phyloP scores from a whole-genome alignment of 2,329 filamentous ascomycete species.

The Ilyonectria mors-panacis region DNA sequence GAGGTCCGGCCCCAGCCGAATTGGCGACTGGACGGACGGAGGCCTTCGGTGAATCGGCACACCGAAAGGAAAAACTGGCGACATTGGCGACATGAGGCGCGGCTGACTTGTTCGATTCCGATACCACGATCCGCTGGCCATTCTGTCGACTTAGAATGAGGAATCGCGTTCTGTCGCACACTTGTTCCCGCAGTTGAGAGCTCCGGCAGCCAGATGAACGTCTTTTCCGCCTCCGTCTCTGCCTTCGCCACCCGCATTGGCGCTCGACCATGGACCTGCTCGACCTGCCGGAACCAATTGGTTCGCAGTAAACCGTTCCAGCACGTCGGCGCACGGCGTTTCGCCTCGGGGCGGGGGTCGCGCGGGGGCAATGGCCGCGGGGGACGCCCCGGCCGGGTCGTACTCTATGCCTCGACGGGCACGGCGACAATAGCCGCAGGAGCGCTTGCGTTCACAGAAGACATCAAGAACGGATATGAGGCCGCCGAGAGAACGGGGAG shows the following conservation, averaged over 20 bases:
- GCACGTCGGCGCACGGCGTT: conserved; percentile 45
- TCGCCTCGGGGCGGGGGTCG: conserved; percentile 50
- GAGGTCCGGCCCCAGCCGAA: conserved; percentile 46
- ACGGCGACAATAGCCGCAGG: conserved; percentile 65
- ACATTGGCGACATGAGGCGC: conserved; percentile 47
- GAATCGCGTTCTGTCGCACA: conserved; percentile 25
- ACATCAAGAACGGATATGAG: conserved; percentile 83
- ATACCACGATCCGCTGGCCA: conserved; percentile 20
- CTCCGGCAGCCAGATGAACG: conserved; percentile 57
- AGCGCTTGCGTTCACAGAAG: conserved; percentile 71
- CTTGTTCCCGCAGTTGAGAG: conserved; percentile 33
- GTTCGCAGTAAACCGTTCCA: conserved; percentile 50
- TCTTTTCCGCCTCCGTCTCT: conserved; percentile 56
- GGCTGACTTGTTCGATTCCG: conserved; percentile 19
- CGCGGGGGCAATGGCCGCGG: conserved; percentile 39
- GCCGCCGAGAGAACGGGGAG: conserved; percentile 84
- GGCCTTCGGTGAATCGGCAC: conserved; percentile 47
- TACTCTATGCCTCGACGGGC: conserved; percentile 67
- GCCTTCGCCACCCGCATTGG: conserved; percentile 56
- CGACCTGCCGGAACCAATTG: conserved; percentile 60
- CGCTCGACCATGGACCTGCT: conserved; percentile 63
- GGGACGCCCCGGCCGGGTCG: conserved; percentile 47
- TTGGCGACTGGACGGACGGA: conserved; percentile 43
- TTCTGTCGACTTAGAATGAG: conserved; percentile 42
- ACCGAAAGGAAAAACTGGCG: conserved; percentile 46